Conservation (phyloP, 345 rosid species). For the Sonneratia alba region DNA sequence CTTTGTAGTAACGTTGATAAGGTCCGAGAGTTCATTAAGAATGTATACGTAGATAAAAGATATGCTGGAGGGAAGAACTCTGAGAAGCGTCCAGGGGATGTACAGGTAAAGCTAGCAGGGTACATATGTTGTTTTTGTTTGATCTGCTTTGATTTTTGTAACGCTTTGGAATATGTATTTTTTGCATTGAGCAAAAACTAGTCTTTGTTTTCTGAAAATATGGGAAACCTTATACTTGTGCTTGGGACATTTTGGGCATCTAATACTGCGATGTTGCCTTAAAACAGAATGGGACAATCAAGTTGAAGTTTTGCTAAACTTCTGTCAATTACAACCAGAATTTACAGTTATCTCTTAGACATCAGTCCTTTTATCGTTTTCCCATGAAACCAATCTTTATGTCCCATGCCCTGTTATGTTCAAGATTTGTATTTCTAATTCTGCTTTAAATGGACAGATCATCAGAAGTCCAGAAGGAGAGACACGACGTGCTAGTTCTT, state of each 20-base stretch:
- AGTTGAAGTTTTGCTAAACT: neutral
- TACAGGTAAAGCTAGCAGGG: slow-evolving; percentile 38
- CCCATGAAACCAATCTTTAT: neutral
- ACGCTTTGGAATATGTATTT: neutral
- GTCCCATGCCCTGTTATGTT: neutral
- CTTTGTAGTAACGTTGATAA: slow-evolving; percentile 56
- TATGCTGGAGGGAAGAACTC: slow-evolving; percentile 58
- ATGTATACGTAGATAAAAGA: slow-evolving; percentile 66
- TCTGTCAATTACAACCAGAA: neutral
- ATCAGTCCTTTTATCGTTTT: neutral
- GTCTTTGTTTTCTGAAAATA: neutral
- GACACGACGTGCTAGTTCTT: slow-evolving; percentile 83
- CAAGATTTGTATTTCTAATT: neutral
- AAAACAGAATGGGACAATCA: neutral
- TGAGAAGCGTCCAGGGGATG: slow-evolving; percentile 67
- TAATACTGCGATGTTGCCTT: neutral
- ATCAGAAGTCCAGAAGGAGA: slow-evolving; percentile 45
- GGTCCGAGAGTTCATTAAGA: slow-evolving; percentile 83
- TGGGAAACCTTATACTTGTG: no score
- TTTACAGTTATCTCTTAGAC: neutral
- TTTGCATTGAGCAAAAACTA: neutral
- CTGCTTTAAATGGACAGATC: slow-evolving; percentile 36
- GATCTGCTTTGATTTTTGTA: neutral
- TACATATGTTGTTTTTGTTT: neutral
- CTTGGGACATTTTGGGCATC: neutral